These are phyloP conservation scores for Xylaria acuta DNA, from an alignment of 495 filamentous ascomycete species.

Conservation along the genomic window DNA sequence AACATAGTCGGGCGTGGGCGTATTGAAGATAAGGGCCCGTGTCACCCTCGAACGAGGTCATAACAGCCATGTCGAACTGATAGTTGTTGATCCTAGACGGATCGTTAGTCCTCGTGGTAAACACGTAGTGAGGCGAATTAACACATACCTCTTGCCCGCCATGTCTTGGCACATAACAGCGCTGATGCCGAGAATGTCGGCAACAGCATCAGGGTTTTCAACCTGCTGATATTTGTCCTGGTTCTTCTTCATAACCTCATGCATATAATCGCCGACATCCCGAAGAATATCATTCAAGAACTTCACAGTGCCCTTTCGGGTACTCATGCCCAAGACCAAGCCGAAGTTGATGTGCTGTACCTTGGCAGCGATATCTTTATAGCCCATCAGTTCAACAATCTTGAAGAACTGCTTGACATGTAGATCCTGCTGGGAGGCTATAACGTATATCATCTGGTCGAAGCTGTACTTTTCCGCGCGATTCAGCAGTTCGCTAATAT, in stretches of 20 bases:
- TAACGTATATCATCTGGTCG: slow-evolving; percentile 74
- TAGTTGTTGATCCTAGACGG: slow-evolving; percentile 65
- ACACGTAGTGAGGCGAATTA: neutral
- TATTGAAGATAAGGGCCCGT: slow-evolving; percentile 76
- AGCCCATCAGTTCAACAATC: slow-evolving; percentile 65
- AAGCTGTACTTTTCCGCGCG: slow-evolving; percentile 68
- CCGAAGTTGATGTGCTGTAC: slow-evolving; percentile 70
- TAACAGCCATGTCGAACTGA: slow-evolving; percentile 66
- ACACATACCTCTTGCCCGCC: slow-evolving; percentile 63
- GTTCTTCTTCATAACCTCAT: slow-evolving; percentile 69
- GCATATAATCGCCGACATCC: slow-evolving; percentile 68
- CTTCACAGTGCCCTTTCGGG: slow-evolving; percentile 62
- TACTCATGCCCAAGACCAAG: slow-evolving; percentile 67
- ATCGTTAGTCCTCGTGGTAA: slow-evolving; percentile 10
- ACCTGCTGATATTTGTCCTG: slow-evolving; percentile 65
- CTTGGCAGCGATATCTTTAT: slow-evolving; percentile 62
- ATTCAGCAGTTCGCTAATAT: slow-evolving; percentile 67
- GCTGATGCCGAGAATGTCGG: slow-evolving; percentile 66
- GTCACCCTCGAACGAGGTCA: slow-evolving; percentile 75
- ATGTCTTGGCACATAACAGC: slow-evolving; percentile 72
- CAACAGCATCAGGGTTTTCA: slow-evolving; percentile 59
- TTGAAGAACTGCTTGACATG: slow-evolving; percentile 70
- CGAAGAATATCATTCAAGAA: slow-evolving; percentile 66
- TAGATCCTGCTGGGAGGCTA: slow-evolving; percentile 65
- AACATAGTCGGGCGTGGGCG: slow-evolving; percentile 68